Percentiles rank a stretch among this genome's conserved stretches.
Conservation (phyloP, 2,329 filamentous ascomycete species). For the Aureobasidium lini region DNA sequence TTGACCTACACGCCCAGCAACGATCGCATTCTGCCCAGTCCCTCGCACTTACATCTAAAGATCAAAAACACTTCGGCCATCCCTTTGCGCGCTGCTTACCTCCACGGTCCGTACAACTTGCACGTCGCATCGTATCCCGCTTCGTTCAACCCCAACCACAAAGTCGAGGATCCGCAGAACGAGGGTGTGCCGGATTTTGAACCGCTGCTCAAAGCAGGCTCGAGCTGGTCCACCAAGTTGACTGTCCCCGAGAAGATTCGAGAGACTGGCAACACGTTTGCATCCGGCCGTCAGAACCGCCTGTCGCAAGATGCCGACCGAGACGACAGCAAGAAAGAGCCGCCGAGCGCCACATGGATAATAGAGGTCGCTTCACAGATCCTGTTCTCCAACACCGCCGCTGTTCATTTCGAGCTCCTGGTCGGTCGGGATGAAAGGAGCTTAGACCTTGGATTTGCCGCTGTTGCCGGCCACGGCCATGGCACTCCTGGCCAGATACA, state of each 20-base stretch:
- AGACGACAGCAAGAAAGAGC: slow-evolving; percentile 38
- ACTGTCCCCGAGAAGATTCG: slow-evolving; percentile 72
- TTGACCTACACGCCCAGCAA: slow-evolving; percentile 84
- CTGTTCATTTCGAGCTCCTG: slow-evolving; percentile 80
- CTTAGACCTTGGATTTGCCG: slow-evolving; percentile 57
- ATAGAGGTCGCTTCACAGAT: slow-evolving; percentile 90
- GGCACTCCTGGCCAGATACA: slow-evolving; percentile 61
- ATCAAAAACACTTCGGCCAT: slow-evolving; percentile 89
- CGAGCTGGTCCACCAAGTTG: slow-evolving; percentile 73
- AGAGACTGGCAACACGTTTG: slow-evolving; percentile 46
- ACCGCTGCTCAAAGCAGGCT: slow-evolving; percentile 91
- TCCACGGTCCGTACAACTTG: slow-evolving; percentile 90
- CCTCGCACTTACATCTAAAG: slow-evolving; percentile 70
- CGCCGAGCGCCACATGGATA: slow-evolving; percentile 68
- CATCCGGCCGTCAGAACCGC: slow-evolving; percentile 14
- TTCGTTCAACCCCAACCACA: slow-evolving; percentile 73
- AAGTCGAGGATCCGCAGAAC: slow-evolving; percentile 59
- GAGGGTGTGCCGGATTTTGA: slow-evolving; percentile 87
- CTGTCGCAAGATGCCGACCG: slow-evolving; percentile 29
- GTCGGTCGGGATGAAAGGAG: slow-evolving; percentile 82
- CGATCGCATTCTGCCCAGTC: slow-evolving; percentile 84
- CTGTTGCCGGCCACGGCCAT: slow-evolving; percentile 46
- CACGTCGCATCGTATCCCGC: slow-evolving; percentile 80
- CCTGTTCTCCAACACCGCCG: slow-evolving; percentile 82
- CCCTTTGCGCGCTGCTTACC: slow-evolving; percentile 85